Evolutionary conservation across 2,329 filamentous ascomycete genomes (phyloP).

Genomic region (Aspergillus quadricinctus): DNA sequence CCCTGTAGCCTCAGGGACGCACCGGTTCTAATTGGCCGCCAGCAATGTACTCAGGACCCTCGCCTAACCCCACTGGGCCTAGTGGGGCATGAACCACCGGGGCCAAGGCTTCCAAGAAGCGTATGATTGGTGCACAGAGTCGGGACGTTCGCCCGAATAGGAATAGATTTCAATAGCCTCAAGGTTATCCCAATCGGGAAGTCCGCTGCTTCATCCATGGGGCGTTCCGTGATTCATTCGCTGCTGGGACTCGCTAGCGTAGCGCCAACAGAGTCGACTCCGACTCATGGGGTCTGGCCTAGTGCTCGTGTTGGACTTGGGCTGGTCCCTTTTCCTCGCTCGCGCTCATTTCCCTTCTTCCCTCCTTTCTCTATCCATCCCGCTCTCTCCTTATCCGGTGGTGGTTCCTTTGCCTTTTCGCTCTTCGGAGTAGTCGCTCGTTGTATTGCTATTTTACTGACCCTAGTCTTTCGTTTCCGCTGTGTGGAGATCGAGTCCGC

Average conservation of each 20-base stretch:
- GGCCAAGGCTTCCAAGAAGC: not conserved
- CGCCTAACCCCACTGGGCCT: not conserved
- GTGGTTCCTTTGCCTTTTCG: not conserved
- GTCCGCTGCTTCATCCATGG: not conserved
- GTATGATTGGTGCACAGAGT: constrained; percentile 7
- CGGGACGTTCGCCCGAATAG: not conserved
- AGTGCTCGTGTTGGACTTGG: not conserved
- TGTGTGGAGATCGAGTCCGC: not conserved
- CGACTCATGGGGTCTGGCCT: not conserved
- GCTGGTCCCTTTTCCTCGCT: constrained; percentile 1
- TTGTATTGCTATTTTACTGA: constrained; percentile 9
- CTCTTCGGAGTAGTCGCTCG: not conserved
- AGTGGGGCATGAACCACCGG: constrained; percentile 17
- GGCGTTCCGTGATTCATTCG: not conserved
- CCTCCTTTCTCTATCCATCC: constrained; percentile 18
- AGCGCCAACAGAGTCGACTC: not conserved
- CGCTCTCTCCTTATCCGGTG: constrained; percentile 22
- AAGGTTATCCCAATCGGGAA: constrained; percentile 1
- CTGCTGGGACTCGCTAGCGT: constrained; percentile 4
- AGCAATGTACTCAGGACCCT: not conserved
- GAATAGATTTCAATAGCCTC: constrained; percentile 12
- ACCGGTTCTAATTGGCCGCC: constrained; percentile 4
- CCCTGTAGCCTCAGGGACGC: not conserved
- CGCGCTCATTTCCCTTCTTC: not conserved
- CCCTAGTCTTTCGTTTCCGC: constrained; percentile 18